Evolutionary conservation across 805 yeast species (phyloP), one percentile per base, ranked within the genome.

Genomic region (Lipomyces yamanashiensis): DNA sequence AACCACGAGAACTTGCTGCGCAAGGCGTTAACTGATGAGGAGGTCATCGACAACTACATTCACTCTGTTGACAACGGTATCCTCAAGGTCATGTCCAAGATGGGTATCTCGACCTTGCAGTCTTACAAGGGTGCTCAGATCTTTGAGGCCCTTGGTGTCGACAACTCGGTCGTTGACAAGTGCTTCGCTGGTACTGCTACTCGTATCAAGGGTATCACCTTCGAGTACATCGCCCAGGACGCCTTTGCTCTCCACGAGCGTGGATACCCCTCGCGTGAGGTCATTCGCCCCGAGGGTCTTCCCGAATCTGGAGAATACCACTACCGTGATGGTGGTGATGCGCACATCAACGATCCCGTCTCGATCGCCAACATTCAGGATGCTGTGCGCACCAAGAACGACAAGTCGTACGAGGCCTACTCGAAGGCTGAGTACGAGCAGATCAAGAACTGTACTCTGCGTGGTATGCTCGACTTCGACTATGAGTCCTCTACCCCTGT

Each of bases 61-160:
- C 82, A 85, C 70, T 88, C 98, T 12, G 82, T 90, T 64, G 96
- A 93, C 74, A 88, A 91, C 60, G 98, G 98, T 78, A 88, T 93
- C 71, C 81, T 91, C 72, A 93, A 95, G 81, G 98, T 95, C 64
- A 93, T 93, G 99, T 91, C 98, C 43, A 93, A 95, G 82, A 95
- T 93, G 98, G 99, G 99, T 82, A 95, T 93, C 72, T 92, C 98
- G 39, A 95, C 99, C 37, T 82, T 93, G 75, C 97, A 98, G 12
- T 90, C 97, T n/a, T 93, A 93, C 80, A 93, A 93, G 80, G 98
- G 98, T 78, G 99, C 99, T 36, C 99, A 93, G 81, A 95, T 93
- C 74, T 93, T 95, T 76, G 99, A 93, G 79, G 97, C 97, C 55
- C 81, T 93, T 66, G 99, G 99, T 77, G 87, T 93, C 66, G 98